Base-by-base conservation (phyloP, 2,329 filamentous ascomycete species). In the Cadophora gregata region DNA sequence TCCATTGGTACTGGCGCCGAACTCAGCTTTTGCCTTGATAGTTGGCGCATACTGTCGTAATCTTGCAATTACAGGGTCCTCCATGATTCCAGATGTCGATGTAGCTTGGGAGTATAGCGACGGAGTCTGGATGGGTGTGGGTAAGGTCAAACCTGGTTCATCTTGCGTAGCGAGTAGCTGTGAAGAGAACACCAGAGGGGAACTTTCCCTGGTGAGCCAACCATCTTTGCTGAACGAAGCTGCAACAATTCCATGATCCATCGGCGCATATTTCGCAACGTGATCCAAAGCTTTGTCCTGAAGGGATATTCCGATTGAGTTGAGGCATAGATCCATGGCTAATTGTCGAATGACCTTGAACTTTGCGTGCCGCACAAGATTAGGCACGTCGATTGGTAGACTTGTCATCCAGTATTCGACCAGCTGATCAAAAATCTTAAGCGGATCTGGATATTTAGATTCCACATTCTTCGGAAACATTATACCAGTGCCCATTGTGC, bases 1-100 rank as follows among this genome's bases (percentile, higher is more conserved):
- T n/a, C 74, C 71, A 47, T 72, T 71, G 8, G 69, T 69, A 33
- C 72, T 63, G 3, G 25, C 27, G 4, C 7, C 19, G n/a, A 19
- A 29, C 1, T 75, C 74, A 38, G 73, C 70, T 33, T 70, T 73
- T 3, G 75, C 69, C 56, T 70, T 74, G 25, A 79, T 75, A 1
- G 73, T 76, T 29, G 74, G 64, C 1, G 76, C 72, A 66, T 79
- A 80, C 59, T 76, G 75, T 6, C 78, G 76, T 48, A 81, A 72
- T 14, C 79, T 76, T 8, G 74, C 64, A 2, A 79, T 73, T 1
- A 75, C 71, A 16, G 72, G 66, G 47, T 80, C 77, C 64, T 78
- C 76, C 6, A 68, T 64, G 0, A 69, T 38, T 0, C 71, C 72
- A 29, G 70, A 68, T 16, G 66, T 53, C 7, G 74, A 70, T 24